Base-by-base conservation (phyloP, 139 green algal species). In the Trebouxia sp. region DNA sequence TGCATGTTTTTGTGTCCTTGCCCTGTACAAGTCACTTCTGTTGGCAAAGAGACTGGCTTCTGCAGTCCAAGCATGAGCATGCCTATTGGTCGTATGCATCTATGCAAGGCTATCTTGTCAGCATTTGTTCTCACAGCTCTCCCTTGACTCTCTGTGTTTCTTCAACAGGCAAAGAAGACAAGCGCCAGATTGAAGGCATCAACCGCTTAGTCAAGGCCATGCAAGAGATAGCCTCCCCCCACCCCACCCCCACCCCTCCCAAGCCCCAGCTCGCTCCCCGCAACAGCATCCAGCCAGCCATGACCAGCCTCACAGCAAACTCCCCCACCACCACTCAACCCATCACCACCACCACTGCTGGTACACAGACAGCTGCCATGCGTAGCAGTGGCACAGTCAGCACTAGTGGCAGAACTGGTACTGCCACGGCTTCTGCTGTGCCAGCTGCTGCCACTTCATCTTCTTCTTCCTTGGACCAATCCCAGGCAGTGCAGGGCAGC, bases 161-260 rank as follows among this genome's bases (percentile, higher is more conserved):
- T n/a, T n/a, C n/a, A n/a, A n/a, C 42, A 75, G 56, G 39, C 8
- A 10, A 76, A 35, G 58, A 58, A 17, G 38, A 56, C 26, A 22
- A 65, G 2, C 22, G 43, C 20, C 72, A 80, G 72, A 51, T 90
- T 58, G 83, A 91, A 9, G 88, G 88, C 32, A 83, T 91, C 65
- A 76, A 17, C 0, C 72, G 78, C 26, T 83, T 90, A 42, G 82
- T 58, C 43, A 55, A 37, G 42, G 41, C 62, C 10, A 67, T 80
- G 56, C 70, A 76, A 39, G 51, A 80, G 72, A 51, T 80, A 14
- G n/a, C 69, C 3, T 51, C 50, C 37, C 51, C 75, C 22, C 35
- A 32, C 8, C 75, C 50, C 22, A 17, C 32, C 24, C 30, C 24
- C 26, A n/a, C 20, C 17, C 75, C 50, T 22, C 2, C 50, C 32